These are phyloP conservation scores for Baeospora myosura DNA, from an alignment of 1,284 basidiomycete species.

Conservation along the genomic window DNA sequence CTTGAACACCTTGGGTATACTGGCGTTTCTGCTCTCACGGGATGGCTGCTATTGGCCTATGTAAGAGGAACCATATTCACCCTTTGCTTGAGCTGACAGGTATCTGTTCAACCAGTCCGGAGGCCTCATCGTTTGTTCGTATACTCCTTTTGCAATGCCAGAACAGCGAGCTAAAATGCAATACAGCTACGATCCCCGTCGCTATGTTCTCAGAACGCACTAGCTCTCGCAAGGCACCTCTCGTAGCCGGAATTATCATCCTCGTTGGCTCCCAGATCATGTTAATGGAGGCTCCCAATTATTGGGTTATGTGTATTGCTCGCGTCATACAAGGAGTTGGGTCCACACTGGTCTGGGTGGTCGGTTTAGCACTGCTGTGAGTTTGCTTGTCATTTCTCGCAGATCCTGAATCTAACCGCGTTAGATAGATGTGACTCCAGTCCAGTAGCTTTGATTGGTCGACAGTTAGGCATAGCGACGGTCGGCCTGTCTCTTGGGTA, in stretches of 20 bases:
- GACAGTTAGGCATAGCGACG: slow-evolving; percentile 69
- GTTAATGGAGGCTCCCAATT: slow-evolving; percentile 71
- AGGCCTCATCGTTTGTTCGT: slow-evolving; percentile 45
- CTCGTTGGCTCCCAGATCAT: slow-evolving; percentile 58
- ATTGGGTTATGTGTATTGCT: slow-evolving; percentile 65
- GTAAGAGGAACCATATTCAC: slow-evolving; percentile 26
- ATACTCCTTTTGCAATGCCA: not conserved
- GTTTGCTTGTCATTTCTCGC: slow-evolving; percentile 14
- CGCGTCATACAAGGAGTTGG: slow-evolving; percentile 68
- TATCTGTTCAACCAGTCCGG: slow-evolving; percentile 28
- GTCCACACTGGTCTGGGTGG: slow-evolving; percentile 71
- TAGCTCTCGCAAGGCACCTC: slow-evolving; percentile 45
- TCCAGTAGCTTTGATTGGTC: slow-evolving; percentile 18
- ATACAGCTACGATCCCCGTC: slow-evolving; percentile 62
- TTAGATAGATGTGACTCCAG: slow-evolving; percentile 54
- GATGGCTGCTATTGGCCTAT: slow-evolving; percentile 63
- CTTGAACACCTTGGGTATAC: slow-evolving; percentile 48
- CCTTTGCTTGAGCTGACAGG: slow-evolving; percentile 4
- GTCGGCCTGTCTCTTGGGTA: slow-evolving; percentile 64
- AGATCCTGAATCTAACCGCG: not conserved
- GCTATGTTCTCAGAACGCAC: slow-evolving; percentile 62
- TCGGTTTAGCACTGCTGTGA: slow-evolving; percentile 66
- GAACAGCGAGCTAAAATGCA: not conserved
- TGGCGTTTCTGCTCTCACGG: slow-evolving; percentile 49
- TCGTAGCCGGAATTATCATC: slow-evolving; percentile 51